A percentile compares a stretch with the other conserved stretches of the same genome.
Evolutionary conservation across 352 stramenopile genomes (phyloP).

Genomic region (Globisporangium nunn): DNA sequence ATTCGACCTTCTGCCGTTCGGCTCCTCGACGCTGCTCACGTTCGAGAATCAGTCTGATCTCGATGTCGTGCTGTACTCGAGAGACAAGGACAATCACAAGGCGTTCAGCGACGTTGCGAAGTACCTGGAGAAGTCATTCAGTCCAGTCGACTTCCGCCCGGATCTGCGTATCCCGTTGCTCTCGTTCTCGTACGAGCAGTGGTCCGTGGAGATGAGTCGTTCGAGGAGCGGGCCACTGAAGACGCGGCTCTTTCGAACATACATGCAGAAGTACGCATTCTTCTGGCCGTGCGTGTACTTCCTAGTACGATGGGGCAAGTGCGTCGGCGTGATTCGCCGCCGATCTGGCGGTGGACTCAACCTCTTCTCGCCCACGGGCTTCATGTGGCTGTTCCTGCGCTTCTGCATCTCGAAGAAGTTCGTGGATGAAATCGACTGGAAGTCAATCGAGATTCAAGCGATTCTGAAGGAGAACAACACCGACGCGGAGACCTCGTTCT

Average conservation of each 20-base stretch:
- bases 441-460: slow-evolving; percentile 22
- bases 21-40: slow-evolving; percentile 60
- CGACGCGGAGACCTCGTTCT: slow-evolving; percentile 62
- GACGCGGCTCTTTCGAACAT: slow-evolving; percentile 57
- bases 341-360: slow-evolving; percentile 37
- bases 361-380: slow-evolving; percentile 55
- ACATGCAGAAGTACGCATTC: slow-evolving; percentile 60
- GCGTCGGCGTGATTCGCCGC: slow-evolving; percentile 52
- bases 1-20: slow-evolving; percentile 53
- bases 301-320: slow-evolving; percentile 71
- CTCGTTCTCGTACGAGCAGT: slow-evolving; percentile 55
- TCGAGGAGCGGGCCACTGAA: slow-evolving; percentile 57
- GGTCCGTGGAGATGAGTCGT: slow-evolving; percentile 59
- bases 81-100: slow-evolving; percentile 7
- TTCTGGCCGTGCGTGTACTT: slow-evolving; percentile 74
- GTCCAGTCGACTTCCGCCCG: slow-evolving; percentile 36
- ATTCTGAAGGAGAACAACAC: slow-evolving; percentile 35
- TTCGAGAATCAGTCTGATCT: slow-evolving; percentile 77
- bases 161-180: slow-evolving; percentile 52
- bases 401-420: slow-evolving; percentile 54
- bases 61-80: slow-evolving; percentile 35
- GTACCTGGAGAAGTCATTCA: slow-evolving; percentile 19
- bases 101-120: slow-evolving; percentile 27
- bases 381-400: slow-evolving; percentile 67
- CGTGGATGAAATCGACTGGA: slow-evolving; percentile 30